Evolutionary conservation across 805 yeast species (phyloP).

Genomic region (Kuraishia molischiana): DNA sequence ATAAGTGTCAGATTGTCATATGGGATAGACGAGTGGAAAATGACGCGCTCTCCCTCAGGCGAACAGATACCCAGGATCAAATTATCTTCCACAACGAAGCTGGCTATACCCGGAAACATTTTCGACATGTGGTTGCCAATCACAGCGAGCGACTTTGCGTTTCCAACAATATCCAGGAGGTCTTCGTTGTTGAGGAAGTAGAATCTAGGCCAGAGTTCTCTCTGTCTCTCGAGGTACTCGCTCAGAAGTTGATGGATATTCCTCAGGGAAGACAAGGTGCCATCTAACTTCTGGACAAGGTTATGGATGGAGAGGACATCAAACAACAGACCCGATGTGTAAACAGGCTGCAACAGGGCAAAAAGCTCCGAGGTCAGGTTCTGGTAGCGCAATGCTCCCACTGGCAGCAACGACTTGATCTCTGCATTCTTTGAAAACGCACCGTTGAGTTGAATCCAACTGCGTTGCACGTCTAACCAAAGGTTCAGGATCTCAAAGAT

Average conservation of each 20-base stretch:
- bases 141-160: slow-evolving; percentile 31
- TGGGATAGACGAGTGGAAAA: slow-evolving; percentile 32
- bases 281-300: slow-evolving; percentile 33
- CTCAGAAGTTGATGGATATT: slow-evolving; percentile 57
- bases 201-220: slow-evolving; percentile 70
- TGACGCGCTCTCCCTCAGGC: slow-evolving; percentile 53
- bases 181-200: slow-evolving; percentile 91
- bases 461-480: slow-evolving; percentile 84
- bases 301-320: slow-evolving; percentile 46
- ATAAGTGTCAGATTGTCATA: slow-evolving; percentile 31
- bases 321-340: slow-evolving; percentile 38
- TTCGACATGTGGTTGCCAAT: slow-evolving; percentile 55
- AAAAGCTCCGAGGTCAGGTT: slow-evolving; percentile 53
- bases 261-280: slow-evolving; percentile 42
- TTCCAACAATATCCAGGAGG: slow-evolving; percentile 72
- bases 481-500: slow-evolving; percentile 43
- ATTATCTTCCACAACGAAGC: slow-evolving; percentile 23
- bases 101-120: slow-evolving; percentile 59
- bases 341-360: slow-evolving; percentile 37
- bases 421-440: slow-evolving; percentile 55
- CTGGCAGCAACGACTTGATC: slow-evolving; percentile 52
- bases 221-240: slow-evolving; percentile 72
- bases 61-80: slow-evolving; percentile 38
- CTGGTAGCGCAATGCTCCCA: slow-evolving; percentile 59
- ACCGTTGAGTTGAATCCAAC: slow-evolving; percentile 81